Base-by-base conservation (phyloP, 306 rosid species). In the Hippophae tibetana region DNA sequence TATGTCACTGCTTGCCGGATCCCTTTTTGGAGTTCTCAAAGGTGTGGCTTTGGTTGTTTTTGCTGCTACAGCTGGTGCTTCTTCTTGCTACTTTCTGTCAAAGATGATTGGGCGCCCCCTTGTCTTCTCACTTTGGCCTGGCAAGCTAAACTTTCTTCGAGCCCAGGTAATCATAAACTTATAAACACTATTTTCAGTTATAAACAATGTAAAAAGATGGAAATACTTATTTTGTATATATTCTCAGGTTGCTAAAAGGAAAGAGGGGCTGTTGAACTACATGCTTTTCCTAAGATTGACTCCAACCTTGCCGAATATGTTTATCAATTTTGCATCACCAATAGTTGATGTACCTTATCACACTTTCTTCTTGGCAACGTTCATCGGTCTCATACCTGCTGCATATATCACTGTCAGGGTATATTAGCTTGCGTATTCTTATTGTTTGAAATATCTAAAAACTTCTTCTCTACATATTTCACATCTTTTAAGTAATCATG, bases 1-100 rank as follows among this genome's bases (percentile, higher is more conserved):
- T 78, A 92, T 92, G 99, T 92, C 99, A 43, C 75, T 92, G 71
- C 96, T 92, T 26, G 99, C 99, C 0, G 99, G 99, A 57, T 89
- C 99, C 31, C 95, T 92, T 61, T 92, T 92, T 31, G 96, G 99
- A 23, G 78, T 92, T 68, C 76, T 88, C 64, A 80, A 65, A 79
- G 99, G 99, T 5, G 88, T 92, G 49, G 96, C 95, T 51, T 62
- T 92, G 54, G 99, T 92, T 63, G 96, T 92, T 26, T 92, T 92
- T 67, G 79, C 83, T 26, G 95, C 96, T 45, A 88, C 99, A 0
- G 89, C 96, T 1, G 99, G 99, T 67, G 99, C 99, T 72, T 92
- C 99, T 67, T 92, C 99, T 23, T 92, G 96, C 66, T 92, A 57
- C 61, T 92, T 88, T 80, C 75, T 92, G 42, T 92, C 99, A 12